phyloP scores from a whole-genome alignment of 345 rosid genomes.

The Salix brachista region DNA sequence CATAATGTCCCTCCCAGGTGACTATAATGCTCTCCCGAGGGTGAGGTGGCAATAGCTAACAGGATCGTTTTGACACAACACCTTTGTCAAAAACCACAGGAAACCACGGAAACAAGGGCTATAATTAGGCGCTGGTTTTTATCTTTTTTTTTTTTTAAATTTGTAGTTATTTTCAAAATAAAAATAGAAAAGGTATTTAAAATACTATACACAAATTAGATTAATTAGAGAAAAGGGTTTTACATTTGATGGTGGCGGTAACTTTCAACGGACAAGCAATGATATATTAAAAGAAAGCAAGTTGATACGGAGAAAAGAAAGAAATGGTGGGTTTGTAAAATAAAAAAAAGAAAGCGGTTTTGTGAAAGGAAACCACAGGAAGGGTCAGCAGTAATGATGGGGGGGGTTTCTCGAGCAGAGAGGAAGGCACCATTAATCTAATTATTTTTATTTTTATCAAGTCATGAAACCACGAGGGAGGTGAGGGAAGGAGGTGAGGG shows the following conservation, averaged over 20 bases:
- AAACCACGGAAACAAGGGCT: background rate
- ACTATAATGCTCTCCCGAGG: too few relatives aligned
- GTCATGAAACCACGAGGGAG: background rate
- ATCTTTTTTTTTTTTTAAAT: too few relatives aligned
- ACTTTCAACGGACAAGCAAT: too few relatives aligned
- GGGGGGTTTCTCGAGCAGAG: conserved; percentile 5
- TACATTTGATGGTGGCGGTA: background rate
- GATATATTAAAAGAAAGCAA: too few relatives aligned
- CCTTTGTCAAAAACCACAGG: conserved; percentile 8
- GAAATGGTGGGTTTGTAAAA: background rate
- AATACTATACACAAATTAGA: background rate
- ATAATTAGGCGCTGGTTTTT: background rate
- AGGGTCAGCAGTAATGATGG: conserved; percentile 18
- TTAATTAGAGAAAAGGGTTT: background rate
- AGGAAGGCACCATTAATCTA: background rate
- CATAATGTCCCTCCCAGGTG: too few relatives aligned
- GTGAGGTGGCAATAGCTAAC: too few relatives aligned
- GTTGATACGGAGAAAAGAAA: too few relatives aligned
- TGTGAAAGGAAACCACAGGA: conserved; percentile 38
- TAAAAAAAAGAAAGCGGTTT: conserved; percentile 31
- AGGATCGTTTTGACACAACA: background rate
- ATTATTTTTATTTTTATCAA: background rate
- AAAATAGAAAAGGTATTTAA: too few relatives aligned
- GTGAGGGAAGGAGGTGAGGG: background rate
- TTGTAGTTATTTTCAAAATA: too few relatives aligned